Evolutionary conservation across 2,329 filamentous ascomycete species (phyloP).

Genomic region (Trichophyton equinum): DNA sequence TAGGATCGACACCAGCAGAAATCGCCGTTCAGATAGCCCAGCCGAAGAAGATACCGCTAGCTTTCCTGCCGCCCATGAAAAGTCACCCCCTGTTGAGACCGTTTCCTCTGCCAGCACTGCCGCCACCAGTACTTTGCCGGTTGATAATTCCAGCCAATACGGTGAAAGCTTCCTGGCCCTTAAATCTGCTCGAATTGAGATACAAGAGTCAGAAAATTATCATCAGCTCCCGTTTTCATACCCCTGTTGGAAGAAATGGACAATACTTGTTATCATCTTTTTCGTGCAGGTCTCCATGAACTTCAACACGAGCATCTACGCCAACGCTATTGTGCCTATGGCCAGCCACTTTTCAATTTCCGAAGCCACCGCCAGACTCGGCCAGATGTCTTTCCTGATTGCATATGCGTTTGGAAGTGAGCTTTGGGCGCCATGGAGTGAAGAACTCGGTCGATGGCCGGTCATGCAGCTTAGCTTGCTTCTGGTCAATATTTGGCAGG

Average conservation of each 20-base stretch:
- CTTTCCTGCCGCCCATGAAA: background rate
- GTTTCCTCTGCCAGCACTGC: background rate
- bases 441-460: constrained; percentile 65
- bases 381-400: constrained; percentile 64
- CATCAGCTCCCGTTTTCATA: constrained; percentile 52
- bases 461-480: constrained; percentile 60
- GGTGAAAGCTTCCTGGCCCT: background rate
- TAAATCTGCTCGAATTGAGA: constrained; percentile 13
- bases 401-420: constrained; percentile 75
- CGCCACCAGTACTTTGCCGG: too few species aligned
- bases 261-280: constrained; percentile 55
- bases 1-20: background rate
- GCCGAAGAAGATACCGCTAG: background rate
- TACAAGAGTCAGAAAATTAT: constrained; percentile 48
- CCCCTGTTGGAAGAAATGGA: constrained; percentile 54
- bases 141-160: background rate
- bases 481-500: constrained; percentile 64
- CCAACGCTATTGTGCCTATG: constrained; percentile 52
- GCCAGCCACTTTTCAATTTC: constrained; percentile 54
- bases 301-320: constrained; percentile 63
- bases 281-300: constrained; percentile 63
- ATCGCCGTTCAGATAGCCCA: background rate
- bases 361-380: constrained; percentile 53
- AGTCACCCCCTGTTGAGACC: background rate
- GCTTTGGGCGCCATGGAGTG: constrained; percentile 75